Evolutionary conservation across 2,329 filamentous ascomycete species (phyloP), one percentile per base, ranked within the genome.

Genomic region (Lasiodiplodia sp.): DNA sequence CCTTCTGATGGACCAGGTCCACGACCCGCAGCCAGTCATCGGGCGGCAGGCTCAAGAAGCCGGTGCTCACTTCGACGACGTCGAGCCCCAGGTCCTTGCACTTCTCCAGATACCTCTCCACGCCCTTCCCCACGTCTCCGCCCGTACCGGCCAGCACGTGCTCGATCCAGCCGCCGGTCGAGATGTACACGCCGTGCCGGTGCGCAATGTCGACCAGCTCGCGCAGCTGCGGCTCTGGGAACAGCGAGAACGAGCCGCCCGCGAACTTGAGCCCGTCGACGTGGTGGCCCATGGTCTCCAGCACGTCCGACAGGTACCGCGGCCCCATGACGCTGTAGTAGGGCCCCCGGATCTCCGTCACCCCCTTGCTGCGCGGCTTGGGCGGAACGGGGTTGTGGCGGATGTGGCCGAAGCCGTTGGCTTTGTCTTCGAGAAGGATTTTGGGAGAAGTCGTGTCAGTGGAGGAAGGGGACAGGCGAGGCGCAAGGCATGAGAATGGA

Each of bases 321-420:
- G 84, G 85, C 1, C 85, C 85, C 82, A 87, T 86, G 77, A 79
- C 84, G 0, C 84, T 83, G 73, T 87, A 87, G 73, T 87, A 87
- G 7, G 85, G 85, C 0, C 86, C 85, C 38, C 85, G 79, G 68
- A 87, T 87, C 74, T 87, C 86, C 0, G 86, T 87, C 6, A 87
- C 84, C 4, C 82, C 84, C 47, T 78, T 81, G 5, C 73, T 80
- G 34, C 86, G 78, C 3, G 85, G 85, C 73, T 87, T 87, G 4
- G 78, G 74, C 0, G 83, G 81, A 16, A 81, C 75, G 0, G 79
- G 79, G 66, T 87, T 87, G 34, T 85, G 85, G 3, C 83, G 80
- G 38, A 81, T 79, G 72, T 87, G 87, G 0, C 83, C 84, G 72
- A 85, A 84, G 4, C 83, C 84, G 72, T 83, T 78, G 10, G 82